phyloP scores from a whole-genome alignment of 2,329 filamentous ascomycete genomes.

The Saccharata proteae region DNA sequence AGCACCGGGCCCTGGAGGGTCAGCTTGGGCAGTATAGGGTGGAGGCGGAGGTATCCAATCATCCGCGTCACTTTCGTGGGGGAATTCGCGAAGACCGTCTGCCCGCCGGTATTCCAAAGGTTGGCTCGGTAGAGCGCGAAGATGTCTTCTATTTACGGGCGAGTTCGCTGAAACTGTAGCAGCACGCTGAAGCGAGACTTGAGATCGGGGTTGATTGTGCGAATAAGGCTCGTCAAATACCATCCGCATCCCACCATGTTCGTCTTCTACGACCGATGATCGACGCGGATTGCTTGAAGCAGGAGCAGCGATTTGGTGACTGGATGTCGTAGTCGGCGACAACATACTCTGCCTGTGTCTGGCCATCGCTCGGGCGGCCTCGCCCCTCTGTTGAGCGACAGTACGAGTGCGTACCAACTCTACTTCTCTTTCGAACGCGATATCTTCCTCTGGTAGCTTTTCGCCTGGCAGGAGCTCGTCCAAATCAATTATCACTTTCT shows the following conservation, averaged over 20 bases:
- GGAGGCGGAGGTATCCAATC: slow-evolving; percentile 82
- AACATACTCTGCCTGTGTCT: slow-evolving; percentile 18
- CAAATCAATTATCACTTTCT: slow-evolving; percentile 23
- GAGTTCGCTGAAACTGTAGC: slow-evolving; percentile 48
- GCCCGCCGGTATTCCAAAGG: slow-evolving; percentile 54
- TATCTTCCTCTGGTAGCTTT: slow-evolving; percentile 24
- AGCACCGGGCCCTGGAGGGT: slow-evolving; percentile 17
- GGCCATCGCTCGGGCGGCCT: slow-evolving; percentile 16
- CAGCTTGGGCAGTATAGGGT: slow-evolving; percentile 57
- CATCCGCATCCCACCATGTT: slow-evolving; percentile 21
- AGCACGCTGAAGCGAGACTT: slow-evolving; percentile 25
- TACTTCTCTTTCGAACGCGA: slow-evolving; percentile 30
- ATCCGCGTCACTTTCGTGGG: slow-evolving; percentile 77
- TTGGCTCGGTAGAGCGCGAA: slow-evolving; percentile 43
- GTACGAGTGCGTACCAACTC: slow-evolving; percentile 27
- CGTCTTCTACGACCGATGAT: too few species aligned
- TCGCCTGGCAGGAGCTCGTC: slow-evolving; percentile 26
- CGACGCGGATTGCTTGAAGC: too few species aligned
- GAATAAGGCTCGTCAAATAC: slow-evolving; percentile 29
- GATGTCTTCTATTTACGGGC: slow-evolving; percentile 56
- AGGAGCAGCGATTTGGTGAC: too few species aligned
- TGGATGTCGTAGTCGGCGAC: slow-evolving; percentile 17
- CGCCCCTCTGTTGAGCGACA: slow-evolving; percentile 21
- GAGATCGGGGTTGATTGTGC: slow-evolving; percentile 27
- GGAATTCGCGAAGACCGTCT: slow-evolving; percentile 58